Conservation (phyloP, 202 grass and related monocot species). For the Elaeis oleifera region DNA sequence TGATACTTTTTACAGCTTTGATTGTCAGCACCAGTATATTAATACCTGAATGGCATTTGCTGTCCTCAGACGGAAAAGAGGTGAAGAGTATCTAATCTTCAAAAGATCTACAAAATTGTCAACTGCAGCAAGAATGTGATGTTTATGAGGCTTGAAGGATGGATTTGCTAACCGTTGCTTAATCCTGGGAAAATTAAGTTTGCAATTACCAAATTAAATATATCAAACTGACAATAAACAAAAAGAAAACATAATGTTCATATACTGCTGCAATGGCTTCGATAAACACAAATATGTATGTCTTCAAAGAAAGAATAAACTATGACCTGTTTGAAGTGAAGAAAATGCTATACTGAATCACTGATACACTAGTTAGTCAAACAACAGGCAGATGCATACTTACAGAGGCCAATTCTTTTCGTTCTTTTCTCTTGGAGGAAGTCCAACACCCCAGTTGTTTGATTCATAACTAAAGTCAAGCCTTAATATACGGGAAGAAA, state of each 20-base stretch:
- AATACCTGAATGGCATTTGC: slow-evolving; percentile 57
- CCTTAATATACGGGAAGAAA: slow-evolving; percentile 24
- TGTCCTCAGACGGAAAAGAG: slow-evolving; percentile 60
- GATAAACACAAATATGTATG: too few species aligned
- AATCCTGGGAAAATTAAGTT: slow-evolving; percentile 29
- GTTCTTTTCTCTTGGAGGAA: slow-evolving; percentile 92
- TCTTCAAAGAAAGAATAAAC: too few species aligned
- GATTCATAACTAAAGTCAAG: slow-evolving; percentile 87
- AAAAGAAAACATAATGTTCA: too few species aligned
- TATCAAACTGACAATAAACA: too few species aligned
- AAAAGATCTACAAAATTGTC: slow-evolving; percentile 53
- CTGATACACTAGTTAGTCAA: background rate
- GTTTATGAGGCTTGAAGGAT: slow-evolving; percentile 56
- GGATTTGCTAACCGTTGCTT: slow-evolving; percentile 71
- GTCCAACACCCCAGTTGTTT: slow-evolving; percentile 94
- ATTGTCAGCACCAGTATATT: too few species aligned
- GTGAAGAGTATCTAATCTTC: slow-evolving; percentile 88
- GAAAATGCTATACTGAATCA: background rate
- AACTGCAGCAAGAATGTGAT: slow-evolving; percentile 52
- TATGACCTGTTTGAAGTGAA: background rate
- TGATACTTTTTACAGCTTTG: too few species aligned
- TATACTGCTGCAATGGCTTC: too few species aligned
- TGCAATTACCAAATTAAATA: too few species aligned
- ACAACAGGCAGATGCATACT: slow-evolving; percentile 23
- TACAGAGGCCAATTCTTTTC: slow-evolving; percentile 74